Conservation (phyloP, 148 eudicot genomes). For the Amaranthus cruentus region DNA sequence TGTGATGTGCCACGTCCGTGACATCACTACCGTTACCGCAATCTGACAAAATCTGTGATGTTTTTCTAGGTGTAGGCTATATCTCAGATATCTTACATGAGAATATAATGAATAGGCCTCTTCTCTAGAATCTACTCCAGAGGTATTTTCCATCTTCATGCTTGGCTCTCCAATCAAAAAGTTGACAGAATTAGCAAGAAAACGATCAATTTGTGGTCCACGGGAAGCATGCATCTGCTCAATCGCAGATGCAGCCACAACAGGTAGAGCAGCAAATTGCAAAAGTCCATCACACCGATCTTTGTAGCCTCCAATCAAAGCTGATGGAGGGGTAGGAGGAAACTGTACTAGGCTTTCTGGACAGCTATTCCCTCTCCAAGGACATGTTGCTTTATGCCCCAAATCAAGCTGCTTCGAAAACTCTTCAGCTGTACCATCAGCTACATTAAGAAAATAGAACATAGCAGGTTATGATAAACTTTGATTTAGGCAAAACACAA, state of each 20-base stretch:
- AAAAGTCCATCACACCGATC: conserved; percentile 97
- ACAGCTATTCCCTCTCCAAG: conserved; percentile 93
- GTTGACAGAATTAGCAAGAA: conserved; percentile 55
- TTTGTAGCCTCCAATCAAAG: conserved; percentile 90
- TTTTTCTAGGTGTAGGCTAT: background rate
- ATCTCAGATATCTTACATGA: conserved; percentile 47
- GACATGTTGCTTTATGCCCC: conserved; percentile 69
- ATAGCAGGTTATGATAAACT: background rate
- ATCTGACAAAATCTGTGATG: too few species aligned
- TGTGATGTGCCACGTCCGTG: too few species aligned
- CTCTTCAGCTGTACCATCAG: conserved; percentile 61
- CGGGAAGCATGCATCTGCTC: conserved; percentile 70
- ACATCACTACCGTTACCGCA: too few species aligned
- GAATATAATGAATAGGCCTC: conserved; percentile 60
- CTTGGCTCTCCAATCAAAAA: conserved; percentile 49
- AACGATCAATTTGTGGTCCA: conserved; percentile 71
- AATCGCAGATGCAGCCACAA: conserved; percentile 79
- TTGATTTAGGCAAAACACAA: background rate
- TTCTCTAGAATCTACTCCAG: conserved; percentile 52
- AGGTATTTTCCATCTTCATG: conserved; percentile 44
- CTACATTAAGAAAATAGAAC: conserved; percentile 31
- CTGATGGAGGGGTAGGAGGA: conserved; percentile 96
- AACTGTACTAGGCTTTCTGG: conserved; percentile 97
- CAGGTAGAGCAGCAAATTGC: conserved; percentile 79
- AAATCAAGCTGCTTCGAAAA: conserved; percentile 74